Percentiles rank a stretch among this genome's conserved stretches.
phyloP scores from a whole-genome alignment of 1,139 yeast species.

The Candida gigantensis region DNA sequence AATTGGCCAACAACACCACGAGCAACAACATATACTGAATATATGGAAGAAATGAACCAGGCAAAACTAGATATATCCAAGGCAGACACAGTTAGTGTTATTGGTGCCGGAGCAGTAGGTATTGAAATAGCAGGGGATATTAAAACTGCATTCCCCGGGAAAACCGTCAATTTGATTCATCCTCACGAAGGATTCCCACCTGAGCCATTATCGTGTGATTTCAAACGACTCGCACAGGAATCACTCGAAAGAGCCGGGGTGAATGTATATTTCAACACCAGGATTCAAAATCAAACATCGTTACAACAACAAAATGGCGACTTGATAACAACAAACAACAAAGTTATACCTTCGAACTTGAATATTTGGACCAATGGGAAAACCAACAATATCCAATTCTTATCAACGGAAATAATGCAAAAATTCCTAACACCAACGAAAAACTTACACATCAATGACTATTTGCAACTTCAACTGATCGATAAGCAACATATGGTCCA shows the following conservation, averaged over 20 bases:
- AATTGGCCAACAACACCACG: constrained; percentile 57
- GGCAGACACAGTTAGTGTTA: constrained; percentile 31
- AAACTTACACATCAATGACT: constrained; percentile 37
- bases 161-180: constrained; percentile 40
- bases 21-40: constrained; percentile 25
- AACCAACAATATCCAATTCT: constrained; percentile 37
- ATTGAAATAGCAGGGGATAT: constrained; percentile 51
- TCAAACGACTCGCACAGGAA: constrained; percentile 27
- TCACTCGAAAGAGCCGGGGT: constrained; percentile 27
- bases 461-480: constrained; percentile 33
- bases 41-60: constrained; percentile 34
- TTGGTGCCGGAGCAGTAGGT: constrained; percentile 57
- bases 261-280: constrained; percentile 22
- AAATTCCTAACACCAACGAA: constrained; percentile 27
- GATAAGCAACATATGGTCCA: constrained; percentile 14
- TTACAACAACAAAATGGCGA: constrained; percentile 28
- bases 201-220: constrained; percentile 37
- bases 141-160: constrained; percentile 35
- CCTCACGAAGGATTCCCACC: constrained; percentile 44
- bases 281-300: constrained; percentile 20
- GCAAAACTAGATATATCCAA: constrained; percentile 25
- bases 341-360: constrained; percentile 31
- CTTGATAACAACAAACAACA: constrained; percentile 30
- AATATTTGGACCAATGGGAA: constrained; percentile 50
- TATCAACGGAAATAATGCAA: constrained; percentile 19